Evolutionary conservation across 1,284 basidiomycete genomes (phyloP).

Genomic region (Albatrellus sp.): DNA sequence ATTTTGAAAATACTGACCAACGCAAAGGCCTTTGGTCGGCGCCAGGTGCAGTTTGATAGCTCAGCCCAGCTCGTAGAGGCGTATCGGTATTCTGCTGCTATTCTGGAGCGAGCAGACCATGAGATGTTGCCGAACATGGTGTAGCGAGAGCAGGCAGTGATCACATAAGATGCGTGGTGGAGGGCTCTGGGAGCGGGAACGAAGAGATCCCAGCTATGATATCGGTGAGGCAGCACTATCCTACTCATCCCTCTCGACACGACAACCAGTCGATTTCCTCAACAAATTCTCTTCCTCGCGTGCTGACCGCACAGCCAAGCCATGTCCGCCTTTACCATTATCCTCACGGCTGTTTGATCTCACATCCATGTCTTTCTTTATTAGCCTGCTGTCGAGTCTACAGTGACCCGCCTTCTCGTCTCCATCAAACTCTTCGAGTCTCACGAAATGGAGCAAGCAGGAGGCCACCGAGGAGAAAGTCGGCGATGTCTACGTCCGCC

Average conservation of each 20-base stretch:
- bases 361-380: neutral
- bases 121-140: no score
- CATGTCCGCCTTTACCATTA: neutral
- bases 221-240: conserved; percentile 2
- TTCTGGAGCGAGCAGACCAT: no score
- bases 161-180: no score
- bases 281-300: neutral
- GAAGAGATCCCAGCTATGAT: conserved; percentile 1
- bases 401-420: conserved; percentile 87
- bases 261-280: conserved; percentile 8
- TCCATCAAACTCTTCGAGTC: conserved; percentile 92
- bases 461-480: conserved; percentile 74
- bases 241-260: conserved; percentile 6
- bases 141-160: no score
- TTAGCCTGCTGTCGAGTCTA: conserved; percentile 75
- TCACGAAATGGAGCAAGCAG: conserved; percentile 80
- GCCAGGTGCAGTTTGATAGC: no score
- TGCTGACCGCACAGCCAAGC: conserved; percentile 1
- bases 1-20: no score
- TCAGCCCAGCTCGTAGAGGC: no score
- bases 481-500: conserved; percentile 91
- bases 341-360: neutral
- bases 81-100: no score
- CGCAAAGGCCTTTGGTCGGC: no score
- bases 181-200: no score